Conservation (phyloP, 345 rosid species). For the Lumnitzera littorea region DNA sequence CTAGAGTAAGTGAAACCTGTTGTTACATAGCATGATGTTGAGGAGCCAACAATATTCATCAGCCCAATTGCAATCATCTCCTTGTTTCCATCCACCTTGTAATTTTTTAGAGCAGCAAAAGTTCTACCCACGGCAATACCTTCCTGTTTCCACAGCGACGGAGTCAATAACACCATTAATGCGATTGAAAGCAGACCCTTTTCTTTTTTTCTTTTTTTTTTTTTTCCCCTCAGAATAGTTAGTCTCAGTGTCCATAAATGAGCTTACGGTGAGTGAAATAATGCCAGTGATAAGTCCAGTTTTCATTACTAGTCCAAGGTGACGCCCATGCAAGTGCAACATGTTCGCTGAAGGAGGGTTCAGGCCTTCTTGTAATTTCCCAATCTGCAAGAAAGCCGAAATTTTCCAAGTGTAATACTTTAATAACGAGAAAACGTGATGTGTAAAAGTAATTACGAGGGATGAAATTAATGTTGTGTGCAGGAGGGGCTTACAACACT, state of each 20-base stretch:
- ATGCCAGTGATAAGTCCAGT: conserved; percentile 86
- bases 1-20: conserved; percentile 29
- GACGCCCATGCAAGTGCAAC: conserved; percentile 68
- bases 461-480: neutral
- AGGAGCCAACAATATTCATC: conserved; percentile 91
- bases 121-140: conserved; percentile 98
- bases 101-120: conserved; percentile 80
- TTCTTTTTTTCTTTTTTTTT: neutral
- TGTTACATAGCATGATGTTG: conserved; percentile 92
- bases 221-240: neutral
- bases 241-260: neutral
- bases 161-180: neutral
- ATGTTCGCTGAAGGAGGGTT: conserved; percentile 94
- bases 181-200: neutral
- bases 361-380: conserved; percentile 73
- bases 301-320: conserved; percentile 65
- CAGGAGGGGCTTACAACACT: conserved; percentile 35
- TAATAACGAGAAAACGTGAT: neutral
- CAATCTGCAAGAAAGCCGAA: conserved; percentile 38
- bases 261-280: conserved; percentile 80
- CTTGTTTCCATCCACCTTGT: conserved; percentile 94
- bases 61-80: conserved; percentile 96
- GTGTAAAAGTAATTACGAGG: neutral
- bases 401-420: neutral
- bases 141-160: conserved; percentile 46